phyloP scores from a whole-genome alignment of 768 basidiomycete species.

The Rhodotorula paludigena region DNA sequence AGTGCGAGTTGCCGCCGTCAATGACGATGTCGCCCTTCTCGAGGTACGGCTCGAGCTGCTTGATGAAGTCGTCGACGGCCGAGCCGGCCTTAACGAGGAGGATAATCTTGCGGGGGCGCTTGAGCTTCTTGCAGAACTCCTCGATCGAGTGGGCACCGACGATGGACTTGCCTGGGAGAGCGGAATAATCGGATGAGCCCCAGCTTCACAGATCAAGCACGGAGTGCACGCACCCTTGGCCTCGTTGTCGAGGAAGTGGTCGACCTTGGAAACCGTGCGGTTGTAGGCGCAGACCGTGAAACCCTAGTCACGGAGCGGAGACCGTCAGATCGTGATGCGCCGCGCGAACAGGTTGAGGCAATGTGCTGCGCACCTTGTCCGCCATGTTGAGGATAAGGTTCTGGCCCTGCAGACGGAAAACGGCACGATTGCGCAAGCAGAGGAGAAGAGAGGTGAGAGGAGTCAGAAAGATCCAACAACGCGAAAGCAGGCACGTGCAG shows the following conservation, averaged over 20 bases:
- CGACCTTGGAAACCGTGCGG: slow-evolving; percentile 93
- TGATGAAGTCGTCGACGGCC: slow-evolving; percentile 94
- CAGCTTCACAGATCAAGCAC: too few species aligned
- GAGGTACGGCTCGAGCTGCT: slow-evolving; percentile 77
- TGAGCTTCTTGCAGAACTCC: slow-evolving; percentile 87
- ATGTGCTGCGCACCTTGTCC: slow-evolving; percentile 60
- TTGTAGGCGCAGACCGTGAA: slow-evolving; percentile 96
- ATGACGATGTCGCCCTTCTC: slow-evolving; percentile 98
- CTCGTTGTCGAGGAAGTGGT: slow-evolving; percentile 89
- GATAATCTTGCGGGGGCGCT: slow-evolving; percentile 91
- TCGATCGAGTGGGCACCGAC: slow-evolving; percentile 89
- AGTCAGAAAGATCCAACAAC: not conserved
- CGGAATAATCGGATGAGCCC: not conserved
- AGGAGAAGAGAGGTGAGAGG: not conserved
- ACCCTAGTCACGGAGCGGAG: slow-evolving; percentile 50
- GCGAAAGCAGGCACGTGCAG: too few species aligned
- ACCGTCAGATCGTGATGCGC: not conserved
- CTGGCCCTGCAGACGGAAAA: slow-evolving; percentile 35
- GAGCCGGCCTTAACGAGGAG: slow-evolving; percentile 96
- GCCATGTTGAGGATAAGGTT: slow-evolving; percentile 55
- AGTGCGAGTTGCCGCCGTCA: slow-evolving; percentile 99
- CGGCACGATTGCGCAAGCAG: too few species aligned
- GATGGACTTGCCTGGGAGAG: slow-evolving; percentile 76
- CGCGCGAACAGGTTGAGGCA: too few species aligned
- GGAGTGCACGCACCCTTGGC: slow-evolving; percentile 70